Evolutionary conservation across 2,329 filamentous ascomycete genomes (phyloP).

Genomic region (Diaporthe sp.): DNA sequence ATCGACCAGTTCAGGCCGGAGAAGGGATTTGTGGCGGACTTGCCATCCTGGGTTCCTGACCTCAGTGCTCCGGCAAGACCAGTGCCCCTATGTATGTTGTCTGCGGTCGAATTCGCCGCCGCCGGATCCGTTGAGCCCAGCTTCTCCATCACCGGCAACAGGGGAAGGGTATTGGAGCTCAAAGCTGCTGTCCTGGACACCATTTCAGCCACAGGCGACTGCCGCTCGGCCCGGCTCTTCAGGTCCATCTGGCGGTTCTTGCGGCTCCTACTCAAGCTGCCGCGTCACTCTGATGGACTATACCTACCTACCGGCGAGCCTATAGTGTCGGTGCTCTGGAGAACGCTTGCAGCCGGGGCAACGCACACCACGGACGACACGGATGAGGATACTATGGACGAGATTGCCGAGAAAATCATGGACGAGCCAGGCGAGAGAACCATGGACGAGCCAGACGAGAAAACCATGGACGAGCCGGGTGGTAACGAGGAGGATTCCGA

Average conservation of each 20-base stretch:
- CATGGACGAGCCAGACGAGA: too few species aligned
- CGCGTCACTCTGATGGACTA: background rate
- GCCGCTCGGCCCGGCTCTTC: background rate
- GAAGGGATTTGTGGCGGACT: background rate
- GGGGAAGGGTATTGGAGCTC: background rate
- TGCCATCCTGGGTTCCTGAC: conserved; percentile 6
- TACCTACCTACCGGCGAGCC: background rate
- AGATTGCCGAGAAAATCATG: too few species aligned
- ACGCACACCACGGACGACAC: background rate
- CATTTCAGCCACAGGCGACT: background rate
- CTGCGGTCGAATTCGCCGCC: background rate
- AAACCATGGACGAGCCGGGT: background rate
- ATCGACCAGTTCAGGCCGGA: background rate
- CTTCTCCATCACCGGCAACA: background rate
- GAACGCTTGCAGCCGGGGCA: background rate
- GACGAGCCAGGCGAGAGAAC: too few species aligned
- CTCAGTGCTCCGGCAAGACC: conserved; percentile 8
- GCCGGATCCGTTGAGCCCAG: background rate
- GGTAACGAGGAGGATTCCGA: background rate
- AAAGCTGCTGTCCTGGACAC: background rate
- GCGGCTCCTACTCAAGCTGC: background rate
- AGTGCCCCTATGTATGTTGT: background rate
- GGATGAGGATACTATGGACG: too few species aligned
- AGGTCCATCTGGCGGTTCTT: background rate
- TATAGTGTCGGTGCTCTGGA: conserved; percentile 11